Evolutionary conservation across 2,329 filamentous ascomycete species (phyloP).

Genomic region (Sarocladiaceae sp.): DNA sequence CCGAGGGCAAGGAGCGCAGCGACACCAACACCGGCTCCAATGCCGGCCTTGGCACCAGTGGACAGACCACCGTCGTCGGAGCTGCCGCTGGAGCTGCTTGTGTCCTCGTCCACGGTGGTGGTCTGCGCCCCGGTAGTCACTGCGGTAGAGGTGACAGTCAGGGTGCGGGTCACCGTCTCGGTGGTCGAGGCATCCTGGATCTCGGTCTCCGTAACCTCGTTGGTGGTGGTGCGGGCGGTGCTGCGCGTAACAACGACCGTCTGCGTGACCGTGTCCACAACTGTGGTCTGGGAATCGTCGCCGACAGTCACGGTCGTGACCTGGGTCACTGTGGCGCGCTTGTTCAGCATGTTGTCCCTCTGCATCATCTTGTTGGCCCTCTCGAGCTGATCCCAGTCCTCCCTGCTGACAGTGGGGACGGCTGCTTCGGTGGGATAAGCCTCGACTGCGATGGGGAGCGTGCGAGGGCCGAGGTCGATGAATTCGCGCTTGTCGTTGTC

Average conservation of each 20-base stretch:
- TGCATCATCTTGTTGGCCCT: slow-evolving; percentile 2
- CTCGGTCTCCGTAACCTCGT: slow-evolving; percentile 27
- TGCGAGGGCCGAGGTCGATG: slow-evolving; percentile 1
- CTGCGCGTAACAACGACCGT: slow-evolving; percentile 28
- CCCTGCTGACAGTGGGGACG: slow-evolving; percentile 4
- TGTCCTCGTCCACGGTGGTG: slow-evolving; percentile 20
- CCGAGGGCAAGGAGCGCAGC: slow-evolving; percentile 29
- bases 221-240: slow-evolving; percentile 22
- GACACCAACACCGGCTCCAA: slow-evolving; percentile 34
- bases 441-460: slow-evolving; percentile 4
- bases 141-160: slow-evolving; percentile 28
- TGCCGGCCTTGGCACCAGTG: slow-evolving; percentile 39
- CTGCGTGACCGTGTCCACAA: slow-evolving; percentile 24
- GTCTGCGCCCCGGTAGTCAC: slow-evolving; percentile 26
- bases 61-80: slow-evolving; percentile 26
- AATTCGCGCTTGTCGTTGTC: slow-evolving; percentile 27
- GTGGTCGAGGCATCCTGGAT: slow-evolving; percentile 33
- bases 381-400: slow-evolving; percentile 2
- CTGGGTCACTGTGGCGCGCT: slow-evolving; percentile 29
- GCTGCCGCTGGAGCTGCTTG: slow-evolving; percentile 13
- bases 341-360: slow-evolving; percentile 19
- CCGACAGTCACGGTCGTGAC: slow-evolving; percentile 26
- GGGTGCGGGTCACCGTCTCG: slow-evolving; percentile 31
- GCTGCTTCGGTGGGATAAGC: slow-evolving; percentile 5
- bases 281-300: slow-evolving; percentile 19